Evolutionary conservation across 371 early-diverging fungal genomes (phyloP), one percentile per base, ranked within the genome.

Genomic region (Polyrhizophydium stewartii): DNA sequence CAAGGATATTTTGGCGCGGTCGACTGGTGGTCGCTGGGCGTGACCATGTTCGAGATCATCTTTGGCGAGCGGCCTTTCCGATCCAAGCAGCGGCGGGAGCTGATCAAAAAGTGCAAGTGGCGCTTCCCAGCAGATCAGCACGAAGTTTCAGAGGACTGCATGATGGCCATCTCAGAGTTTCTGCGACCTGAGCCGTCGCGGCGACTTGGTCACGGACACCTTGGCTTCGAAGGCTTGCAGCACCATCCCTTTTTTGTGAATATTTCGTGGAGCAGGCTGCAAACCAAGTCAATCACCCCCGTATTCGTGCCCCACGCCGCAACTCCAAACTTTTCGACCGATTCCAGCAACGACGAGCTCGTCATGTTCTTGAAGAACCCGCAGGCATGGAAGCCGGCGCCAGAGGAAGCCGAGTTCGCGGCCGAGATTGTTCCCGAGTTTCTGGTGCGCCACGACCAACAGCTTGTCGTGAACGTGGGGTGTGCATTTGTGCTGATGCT

Each of bases 11-110:
- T 74, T 25, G 79, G 77, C 51, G 65, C 75, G 0, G 86, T 86
- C 2, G 93, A 92, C 72, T 88, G 91, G 86, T 92, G 90, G 88
- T 82, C 87, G 3, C 73, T 90, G 28, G 93, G 90, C 27, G 85
- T 89, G 30, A 62, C 89, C 35, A 60, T 91, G 22, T 91, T 87
- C 65, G 90, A 91, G 71, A 80, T 91, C 74, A 68, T 86, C n/a
- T 73, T 74, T n/a, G 89, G 89, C 21, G 62, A 77, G 12, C 84
- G 87, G 9, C 89, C 89, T 0, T 89, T 86, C 65, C 77, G 88
- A 59, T 87, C 85, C 13, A 43, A 89, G 86, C 63, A 82, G 82
- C 55, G 89, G 84, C 56, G 86, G 78, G 24, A 71, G n/a, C 58
- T 62, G 13, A 71, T 68, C 55, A 67, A 62, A 41, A 64, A 49